Conservation (phyloP, 208 protist species). For the Leishmania major region DNA sequence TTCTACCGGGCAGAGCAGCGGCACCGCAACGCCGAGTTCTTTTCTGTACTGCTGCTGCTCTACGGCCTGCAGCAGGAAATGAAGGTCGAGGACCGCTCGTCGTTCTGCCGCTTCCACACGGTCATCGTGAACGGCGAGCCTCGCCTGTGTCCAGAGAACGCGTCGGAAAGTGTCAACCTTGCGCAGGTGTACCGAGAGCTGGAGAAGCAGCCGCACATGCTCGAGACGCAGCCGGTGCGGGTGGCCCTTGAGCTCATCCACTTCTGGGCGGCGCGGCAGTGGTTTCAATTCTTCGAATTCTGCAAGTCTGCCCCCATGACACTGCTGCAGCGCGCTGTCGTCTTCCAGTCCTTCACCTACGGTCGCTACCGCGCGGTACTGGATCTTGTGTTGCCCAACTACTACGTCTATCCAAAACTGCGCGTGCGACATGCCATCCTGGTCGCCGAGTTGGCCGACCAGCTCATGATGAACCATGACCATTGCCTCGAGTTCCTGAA, state of each 20-base stretch:
- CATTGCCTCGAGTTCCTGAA: slow-evolving; percentile 66
- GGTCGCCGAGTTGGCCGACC: slow-evolving; percentile 48
- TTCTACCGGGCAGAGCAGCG: slow-evolving; percentile 74
- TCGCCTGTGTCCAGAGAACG: slow-evolving; percentile 39
- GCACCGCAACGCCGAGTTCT: slow-evolving; percentile 70
- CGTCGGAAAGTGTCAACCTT: slow-evolving; percentile 71
- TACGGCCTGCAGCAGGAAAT: slow-evolving; percentile 79
- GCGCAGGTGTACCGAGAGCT: slow-evolving; percentile 76
- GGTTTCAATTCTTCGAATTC: slow-evolving; percentile 77
- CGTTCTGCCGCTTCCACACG: slow-evolving; percentile 57
- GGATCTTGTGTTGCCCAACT: slow-evolving; percentile 77
- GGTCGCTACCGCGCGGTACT: slow-evolving; percentile 78
- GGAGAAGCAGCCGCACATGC: slow-evolving; percentile 64
- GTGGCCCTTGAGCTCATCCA: slow-evolving; percentile 64
- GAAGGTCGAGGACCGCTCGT: slow-evolving; percentile 77
- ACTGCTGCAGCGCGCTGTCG: slow-evolving; percentile 66
- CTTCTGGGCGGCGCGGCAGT: slow-evolving; percentile 66
- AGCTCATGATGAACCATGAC: slow-evolving; percentile 50
- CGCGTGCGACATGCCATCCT: slow-evolving; percentile 51
- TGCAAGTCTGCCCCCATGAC: slow-evolving; percentile 55
- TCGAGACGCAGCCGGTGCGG: slow-evolving; percentile 59
- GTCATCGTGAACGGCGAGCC: slow-evolving; percentile 29
- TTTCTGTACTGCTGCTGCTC: slow-evolving; percentile 78
- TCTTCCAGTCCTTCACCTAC: slow-evolving; percentile 89
- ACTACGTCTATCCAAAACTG: slow-evolving; percentile 57